A percentile compares a stretch with the other conserved stretches of the same genome.
Conservation (phyloP, 2,329 filamentous ascomycete species). For the Paracorniculantispora psalliotae region DNA sequence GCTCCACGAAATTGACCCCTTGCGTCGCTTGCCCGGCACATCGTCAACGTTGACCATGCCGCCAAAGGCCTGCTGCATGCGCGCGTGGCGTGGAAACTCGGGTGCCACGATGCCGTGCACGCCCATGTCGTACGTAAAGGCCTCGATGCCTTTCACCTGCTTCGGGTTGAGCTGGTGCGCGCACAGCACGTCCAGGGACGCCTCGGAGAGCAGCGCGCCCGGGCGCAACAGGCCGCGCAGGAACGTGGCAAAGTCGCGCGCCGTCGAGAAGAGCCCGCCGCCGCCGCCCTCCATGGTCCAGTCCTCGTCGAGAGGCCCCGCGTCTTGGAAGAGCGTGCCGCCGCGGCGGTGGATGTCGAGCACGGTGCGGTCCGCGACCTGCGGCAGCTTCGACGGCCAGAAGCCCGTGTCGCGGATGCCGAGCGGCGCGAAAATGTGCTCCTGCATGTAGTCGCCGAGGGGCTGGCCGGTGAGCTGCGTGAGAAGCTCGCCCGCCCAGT, state of each 20-base stretch:
- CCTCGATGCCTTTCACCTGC: constrained; percentile 21
- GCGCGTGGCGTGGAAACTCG: constrained; percentile 30
- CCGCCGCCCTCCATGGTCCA: constrained; percentile 38
- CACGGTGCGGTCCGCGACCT: constrained; percentile 21
- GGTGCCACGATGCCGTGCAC: constrained; percentile 27
- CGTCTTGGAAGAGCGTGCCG: constrained; percentile 15
- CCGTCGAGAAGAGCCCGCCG: constrained; percentile 38
- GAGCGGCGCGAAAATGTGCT: constrained; percentile 32
- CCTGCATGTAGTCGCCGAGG: constrained; percentile 34
- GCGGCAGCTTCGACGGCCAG: constrained; percentile 26
- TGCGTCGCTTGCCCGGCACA: constrained; percentile 34
- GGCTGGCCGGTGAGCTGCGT: constrained; percentile 33
- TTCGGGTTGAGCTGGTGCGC: constrained; percentile 34
- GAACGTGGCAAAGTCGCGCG: constrained; percentile 34
- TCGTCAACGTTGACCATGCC: constrained; percentile 37
- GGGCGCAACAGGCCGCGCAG: constrained; percentile 30
- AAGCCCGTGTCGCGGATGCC: constrained; percentile 34
- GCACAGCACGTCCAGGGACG: constrained; percentile 32
- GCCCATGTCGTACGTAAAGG: constrained; percentile 7
- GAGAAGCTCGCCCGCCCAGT: constrained; percentile 44
- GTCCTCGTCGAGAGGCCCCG: constrained; percentile 19
- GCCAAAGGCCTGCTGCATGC: constrained; percentile 34
- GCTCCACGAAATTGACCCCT: constrained; percentile 40
- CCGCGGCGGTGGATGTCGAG: constrained; percentile 17
- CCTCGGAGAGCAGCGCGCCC: constrained; percentile 25